Evolutionary conservation across 73 alveolate species (phyloP).

Genomic region (Diophrys sp.): DNA sequence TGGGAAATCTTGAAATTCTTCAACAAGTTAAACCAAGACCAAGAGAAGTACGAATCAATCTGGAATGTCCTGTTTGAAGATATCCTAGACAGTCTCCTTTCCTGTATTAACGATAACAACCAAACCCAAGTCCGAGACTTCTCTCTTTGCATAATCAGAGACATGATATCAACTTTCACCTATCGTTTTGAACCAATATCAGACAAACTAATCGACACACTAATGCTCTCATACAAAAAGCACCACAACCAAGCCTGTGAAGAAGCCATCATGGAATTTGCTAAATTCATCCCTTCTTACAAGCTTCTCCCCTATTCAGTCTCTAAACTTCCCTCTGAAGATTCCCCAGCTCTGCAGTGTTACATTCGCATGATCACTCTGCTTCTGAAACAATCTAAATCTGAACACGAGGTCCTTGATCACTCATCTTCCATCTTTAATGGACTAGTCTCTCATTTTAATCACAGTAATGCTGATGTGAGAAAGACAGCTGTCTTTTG

Average conservation of each 20-base stretch:
- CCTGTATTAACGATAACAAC: background rate
- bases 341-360: background rate
- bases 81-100: background rate
- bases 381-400: background rate
- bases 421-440: background rate
- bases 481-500: conserved; percentile 48
- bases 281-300: background rate
- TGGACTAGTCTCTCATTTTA: conserved; percentile 9
- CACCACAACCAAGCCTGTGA: background rate
- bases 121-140: background rate
- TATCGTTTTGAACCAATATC: background rate
- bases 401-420: background rate
- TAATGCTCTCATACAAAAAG: background rate
- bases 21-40: background rate
- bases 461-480: conserved; percentile 48
- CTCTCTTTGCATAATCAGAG: background rate
- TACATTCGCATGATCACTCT: background rate
- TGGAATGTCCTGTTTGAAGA: conserved; percentile 18
- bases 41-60: background rate
- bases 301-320: background rate
- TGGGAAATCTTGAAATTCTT: conserved; percentile 1
- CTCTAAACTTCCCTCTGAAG: background rate
- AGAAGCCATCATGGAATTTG: background rate
- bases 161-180: background rate
- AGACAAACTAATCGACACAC: background rate